Evolutionary conservation across 345 rosid genomes (phyloP).

Genomic region (Aegle marmelos): DNA sequence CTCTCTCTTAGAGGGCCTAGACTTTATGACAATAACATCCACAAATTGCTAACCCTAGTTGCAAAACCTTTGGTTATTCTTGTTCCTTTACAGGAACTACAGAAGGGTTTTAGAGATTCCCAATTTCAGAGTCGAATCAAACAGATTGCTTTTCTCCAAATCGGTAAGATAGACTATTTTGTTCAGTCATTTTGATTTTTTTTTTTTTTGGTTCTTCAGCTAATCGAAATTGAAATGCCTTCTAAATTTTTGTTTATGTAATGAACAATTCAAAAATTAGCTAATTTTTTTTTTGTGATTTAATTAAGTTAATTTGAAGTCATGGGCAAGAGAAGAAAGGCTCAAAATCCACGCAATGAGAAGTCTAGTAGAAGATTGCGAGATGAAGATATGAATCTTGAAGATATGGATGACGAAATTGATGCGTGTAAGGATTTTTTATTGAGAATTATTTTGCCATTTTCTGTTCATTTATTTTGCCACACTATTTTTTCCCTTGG

Average conservation of each 20-base stretch:
- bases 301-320: background rate
- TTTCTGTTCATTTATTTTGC: background rate
- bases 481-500: background rate
- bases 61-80: too few relatives aligned
- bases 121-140: too few relatives aligned
- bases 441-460: background rate
- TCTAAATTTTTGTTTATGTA: background rate
- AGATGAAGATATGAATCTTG: constrained; percentile 30
- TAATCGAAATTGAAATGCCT: too few relatives aligned
- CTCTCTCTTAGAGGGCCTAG: too few relatives aligned
- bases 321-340: constrained; percentile 65
- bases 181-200: too few relatives aligned
- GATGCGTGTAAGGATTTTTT: constrained; percentile 51
- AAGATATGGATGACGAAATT: constrained; percentile 65
- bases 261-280: background rate
- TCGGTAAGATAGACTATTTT: too few relatives aligned
- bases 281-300: background rate
- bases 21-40: too few relatives aligned
- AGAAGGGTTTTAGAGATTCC: too few relatives aligned
- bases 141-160: too few relatives aligned
- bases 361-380: constrained; percentile 38
- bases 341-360: constrained; percentile 36
- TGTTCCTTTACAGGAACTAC: too few relatives aligned
- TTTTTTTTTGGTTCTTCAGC: too few relatives aligned
- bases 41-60: too few relatives aligned